phyloP scores from a whole-genome alignment of 2,329 filamentous ascomycete species.

The Trichoderma polysporum region DNA sequence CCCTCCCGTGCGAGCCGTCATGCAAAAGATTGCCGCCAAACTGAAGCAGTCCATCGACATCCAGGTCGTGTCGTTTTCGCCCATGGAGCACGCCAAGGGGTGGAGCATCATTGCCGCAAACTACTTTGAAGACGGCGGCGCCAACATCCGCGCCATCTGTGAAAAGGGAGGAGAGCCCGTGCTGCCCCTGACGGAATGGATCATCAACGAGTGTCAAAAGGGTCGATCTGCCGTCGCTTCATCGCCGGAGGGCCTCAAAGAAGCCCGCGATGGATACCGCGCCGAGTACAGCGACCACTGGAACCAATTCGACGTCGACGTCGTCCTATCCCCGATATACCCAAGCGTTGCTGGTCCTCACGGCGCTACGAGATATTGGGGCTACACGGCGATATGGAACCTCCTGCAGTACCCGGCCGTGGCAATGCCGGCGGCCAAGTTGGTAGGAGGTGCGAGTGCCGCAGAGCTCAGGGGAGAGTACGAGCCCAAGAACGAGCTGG shows the following conservation, averaged over 20 bases:
- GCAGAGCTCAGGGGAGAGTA: constrained; percentile 8
- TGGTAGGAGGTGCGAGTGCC: neutral
- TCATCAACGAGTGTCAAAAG: constrained; percentile 19
- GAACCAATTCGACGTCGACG: constrained; percentile 29
- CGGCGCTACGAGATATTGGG: constrained; percentile 15
- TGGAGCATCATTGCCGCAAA: constrained; percentile 97
- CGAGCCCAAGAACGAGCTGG: constrained; percentile 11
- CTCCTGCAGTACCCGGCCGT: constrained; percentile 17
- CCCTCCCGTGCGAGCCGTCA: constrained; percentile 78
- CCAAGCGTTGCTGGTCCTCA: constrained; percentile 11
- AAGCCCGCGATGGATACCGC: constrained; percentile 85
- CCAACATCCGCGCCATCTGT: constrained; percentile 69
- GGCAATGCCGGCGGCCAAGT: neutral
- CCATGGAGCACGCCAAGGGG: constrained; percentile 57
- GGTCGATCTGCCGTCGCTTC: constrained; percentile 48
- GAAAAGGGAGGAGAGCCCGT: constrained; percentile 77
- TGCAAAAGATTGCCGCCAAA: constrained; percentile 96
- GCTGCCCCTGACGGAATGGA: constrained; percentile 30
- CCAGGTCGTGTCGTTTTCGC: constrained; percentile 64
- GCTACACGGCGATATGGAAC: constrained; percentile 18
- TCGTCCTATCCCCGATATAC: neutral
- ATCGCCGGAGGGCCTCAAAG: constrained; percentile 88
- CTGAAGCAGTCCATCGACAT: constrained; percentile 84
- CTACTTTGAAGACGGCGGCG: constrained; percentile 81
- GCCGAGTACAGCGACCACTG: constrained; percentile 69